A percentile compares a stretch with the other conserved stretches of the same genome.
phyloP scores from a whole-genome alignment of 2,329 filamentous ascomycete genomes.

The Alternaria consortialis region DNA sequence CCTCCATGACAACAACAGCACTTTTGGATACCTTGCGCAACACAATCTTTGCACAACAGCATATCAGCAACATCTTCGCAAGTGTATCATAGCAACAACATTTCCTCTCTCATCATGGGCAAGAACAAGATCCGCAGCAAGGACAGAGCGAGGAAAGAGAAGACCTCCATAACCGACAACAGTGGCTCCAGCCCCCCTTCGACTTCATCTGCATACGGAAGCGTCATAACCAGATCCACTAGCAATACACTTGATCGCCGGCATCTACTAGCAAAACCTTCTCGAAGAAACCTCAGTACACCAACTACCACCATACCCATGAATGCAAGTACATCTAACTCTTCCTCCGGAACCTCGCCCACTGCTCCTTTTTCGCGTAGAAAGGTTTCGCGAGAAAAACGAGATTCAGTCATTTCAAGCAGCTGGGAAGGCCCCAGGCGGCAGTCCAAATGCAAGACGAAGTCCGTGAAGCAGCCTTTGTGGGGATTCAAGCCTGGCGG shows the following conservation, averaged over 20 bases:
- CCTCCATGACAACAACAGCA: conserved; percentile 17
- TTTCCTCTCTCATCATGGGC: conserved; percentile 31
- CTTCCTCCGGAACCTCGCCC: neutral
- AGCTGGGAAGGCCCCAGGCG: neutral
- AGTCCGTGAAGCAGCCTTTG: no score
- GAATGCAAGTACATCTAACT: neutral
- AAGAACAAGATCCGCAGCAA: conserved; percentile 18
- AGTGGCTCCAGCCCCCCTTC: neutral
- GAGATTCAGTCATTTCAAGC: conserved; percentile 25
- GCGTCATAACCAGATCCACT: neutral
- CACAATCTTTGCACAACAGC: conserved; percentile 33
- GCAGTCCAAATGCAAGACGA: neutral
- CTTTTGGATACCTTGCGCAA: conserved; percentile 20
- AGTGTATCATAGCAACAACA: conserved; percentile 34
- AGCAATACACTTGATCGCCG: neutral
- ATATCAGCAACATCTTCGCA: conserved; percentile 33
- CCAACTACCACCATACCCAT: neutral
- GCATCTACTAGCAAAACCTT: neutral
- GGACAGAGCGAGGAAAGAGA: conserved; percentile 8
- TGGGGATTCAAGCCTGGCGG: neutral
- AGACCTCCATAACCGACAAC: neutral
- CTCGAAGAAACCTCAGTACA: neutral
- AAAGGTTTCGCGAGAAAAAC: conserved; percentile 1
- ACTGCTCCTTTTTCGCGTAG: neutral
- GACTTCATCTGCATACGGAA: neutral